A percentile compares a stretch with the other conserved stretches of the same genome.
Evolutionary conservation across 2,329 filamentous ascomycete genomes (phyloP).

Genomic region (Venturia nashicola): DNA sequence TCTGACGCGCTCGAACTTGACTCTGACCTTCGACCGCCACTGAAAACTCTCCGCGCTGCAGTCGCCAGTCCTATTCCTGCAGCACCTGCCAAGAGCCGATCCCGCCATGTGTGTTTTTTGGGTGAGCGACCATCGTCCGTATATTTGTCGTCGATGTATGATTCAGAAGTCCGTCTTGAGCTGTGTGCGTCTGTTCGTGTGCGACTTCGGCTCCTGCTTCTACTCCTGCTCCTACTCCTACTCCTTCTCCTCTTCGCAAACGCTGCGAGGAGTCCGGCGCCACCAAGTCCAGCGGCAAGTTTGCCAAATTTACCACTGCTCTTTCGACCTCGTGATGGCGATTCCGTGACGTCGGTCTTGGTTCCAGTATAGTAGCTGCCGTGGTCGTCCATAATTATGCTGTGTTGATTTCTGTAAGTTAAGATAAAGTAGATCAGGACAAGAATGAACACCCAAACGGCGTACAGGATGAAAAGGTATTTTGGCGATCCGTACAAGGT

Average conservation of each 20-base stretch:
- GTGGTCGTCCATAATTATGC: slow-evolving; percentile 41
- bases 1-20: slow-evolving; percentile 37
- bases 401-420: slow-evolving; percentile 54
- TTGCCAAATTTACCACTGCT: slow-evolving; percentile 32
- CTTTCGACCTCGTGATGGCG: slow-evolving; percentile 23
- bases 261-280: slow-evolving; percentile 45
- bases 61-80: slow-evolving; percentile 30
- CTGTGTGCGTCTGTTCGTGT: slow-evolving; percentile 21
- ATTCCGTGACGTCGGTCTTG: slow-evolving; percentile 38
- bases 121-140: slow-evolving; percentile 5
- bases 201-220: slow-evolving; percentile 21
- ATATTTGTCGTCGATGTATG: slow-evolving; percentile 29
- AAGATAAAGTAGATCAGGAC: slow-evolving; percentile 69
- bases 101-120: slow-evolving; percentile 27
- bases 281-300: slow-evolving; percentile 41
- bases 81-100: slow-evolving; percentile 32
- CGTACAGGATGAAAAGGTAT: slow-evolving; percentile 72
- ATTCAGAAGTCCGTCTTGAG: slow-evolving; percentile 21
- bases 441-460: slow-evolving; percentile 63
- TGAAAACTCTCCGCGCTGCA: slow-evolving; percentile 42
- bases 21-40: slow-evolving; percentile 34
- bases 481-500: slow-evolving; percentile 87
- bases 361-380: slow-evolving; percentile 45
- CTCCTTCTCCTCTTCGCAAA: slow-evolving; percentile 20
- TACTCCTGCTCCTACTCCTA: slow-evolving; percentile 27